These are phyloP conservation scores for Peronospora tabacina DNA, from an alignment of 352 stramenopile genomes.

Conservation along the genomic window DNA sequence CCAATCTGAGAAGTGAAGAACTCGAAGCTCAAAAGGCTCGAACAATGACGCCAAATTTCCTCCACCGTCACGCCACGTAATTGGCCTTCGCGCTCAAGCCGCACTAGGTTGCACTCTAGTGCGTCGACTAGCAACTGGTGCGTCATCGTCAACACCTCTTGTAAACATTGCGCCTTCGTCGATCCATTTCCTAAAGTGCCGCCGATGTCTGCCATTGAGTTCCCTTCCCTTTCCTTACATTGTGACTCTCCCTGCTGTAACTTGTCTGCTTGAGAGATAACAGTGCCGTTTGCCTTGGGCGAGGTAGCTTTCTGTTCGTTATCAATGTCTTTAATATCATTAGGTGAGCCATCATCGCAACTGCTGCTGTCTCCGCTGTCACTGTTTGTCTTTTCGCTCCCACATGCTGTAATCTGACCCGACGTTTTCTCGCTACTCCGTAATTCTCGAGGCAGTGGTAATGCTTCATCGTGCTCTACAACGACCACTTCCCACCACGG, in stretches of 20 bases:
- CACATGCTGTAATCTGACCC: constrained; percentile 13
- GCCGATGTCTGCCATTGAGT: neutral
- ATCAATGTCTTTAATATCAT: constrained; percentile 22
- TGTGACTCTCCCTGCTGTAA: constrained; percentile 1
- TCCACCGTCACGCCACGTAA: constrained; percentile 46
- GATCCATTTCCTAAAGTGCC: constrained; percentile 1
- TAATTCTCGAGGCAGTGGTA: constrained; percentile 14
- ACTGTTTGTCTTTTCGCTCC: constrained; percentile 25
- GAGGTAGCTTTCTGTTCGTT: constrained; percentile 7
- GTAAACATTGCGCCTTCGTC: constrained; percentile 38
- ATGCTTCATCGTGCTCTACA: constrained; percentile 46
- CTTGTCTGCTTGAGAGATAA: neutral
- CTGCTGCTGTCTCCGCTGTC: constrained; percentile 20
- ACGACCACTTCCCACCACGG: constrained; percentile 85
- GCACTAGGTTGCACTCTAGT: constrained; percentile 60
- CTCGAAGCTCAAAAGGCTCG: constrained; percentile 66
- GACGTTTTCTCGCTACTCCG: constrained; percentile 5
- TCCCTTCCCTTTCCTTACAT: constrained; percentile 9
- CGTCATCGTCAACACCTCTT: constrained; percentile 53
- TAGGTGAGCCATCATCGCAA: constrained; percentile 19
- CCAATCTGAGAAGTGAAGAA: constrained; percentile 88
- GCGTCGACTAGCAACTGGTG: constrained; percentile 58
- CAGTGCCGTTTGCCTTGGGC: neutral
- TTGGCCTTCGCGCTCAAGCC: constrained; percentile 53
- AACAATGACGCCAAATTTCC: constrained; percentile 53